phyloP scores from a whole-genome alignment of 305 asterid genomes.

The Nicotiana rustica region DNA sequence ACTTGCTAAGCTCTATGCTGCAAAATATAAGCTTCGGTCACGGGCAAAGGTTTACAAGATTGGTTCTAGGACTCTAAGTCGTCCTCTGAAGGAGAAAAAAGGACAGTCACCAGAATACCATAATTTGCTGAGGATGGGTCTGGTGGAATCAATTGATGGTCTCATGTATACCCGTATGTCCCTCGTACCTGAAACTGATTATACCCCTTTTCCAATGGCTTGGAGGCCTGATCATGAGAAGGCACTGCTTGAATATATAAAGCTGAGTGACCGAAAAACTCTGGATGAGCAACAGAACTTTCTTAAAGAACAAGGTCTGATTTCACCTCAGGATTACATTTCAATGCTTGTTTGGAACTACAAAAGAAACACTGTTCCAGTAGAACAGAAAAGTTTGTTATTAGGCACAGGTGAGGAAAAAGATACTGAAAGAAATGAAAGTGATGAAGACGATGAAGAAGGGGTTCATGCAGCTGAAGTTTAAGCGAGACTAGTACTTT shows the following conservation, averaged over 20 bases:
- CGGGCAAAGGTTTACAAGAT: conserved; percentile 94
- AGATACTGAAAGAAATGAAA: conserved; percentile 34
- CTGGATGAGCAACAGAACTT: conserved; percentile 74
- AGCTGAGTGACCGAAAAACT: conserved; percentile 68
- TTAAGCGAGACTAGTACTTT: conserved; percentile 42
- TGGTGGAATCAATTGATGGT: conserved; percentile 89
- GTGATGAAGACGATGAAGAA: conserved; percentile 65
- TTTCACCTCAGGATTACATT: conserved; percentile 92
- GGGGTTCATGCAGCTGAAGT: conserved; percentile 50
- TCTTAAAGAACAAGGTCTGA: conserved; percentile 78
- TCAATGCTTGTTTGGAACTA: conserved; percentile 98
- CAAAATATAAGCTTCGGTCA: conserved; percentile 92
- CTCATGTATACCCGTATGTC: conserved; percentile 95
- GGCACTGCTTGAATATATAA: conserved; percentile 82
- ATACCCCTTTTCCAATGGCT: conserved; percentile 79
- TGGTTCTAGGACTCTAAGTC: conserved; percentile 81
- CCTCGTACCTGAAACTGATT: conserved; percentile 94
- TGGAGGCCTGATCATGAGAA: conserved; percentile 98
- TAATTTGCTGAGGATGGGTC: conserved; percentile 91
- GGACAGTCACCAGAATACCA: conserved; percentile 95
- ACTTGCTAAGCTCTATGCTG: conserved; percentile 97
- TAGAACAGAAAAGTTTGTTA: conserved; percentile 55
- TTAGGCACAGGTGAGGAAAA: conserved; percentile 54
- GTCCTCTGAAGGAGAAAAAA: conserved; percentile 92
- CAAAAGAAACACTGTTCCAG: conserved; percentile 69